Conservation (phyloP, 371 early-diverging fungal genomes). For the Lichtheimia corymbifera region DNA sequence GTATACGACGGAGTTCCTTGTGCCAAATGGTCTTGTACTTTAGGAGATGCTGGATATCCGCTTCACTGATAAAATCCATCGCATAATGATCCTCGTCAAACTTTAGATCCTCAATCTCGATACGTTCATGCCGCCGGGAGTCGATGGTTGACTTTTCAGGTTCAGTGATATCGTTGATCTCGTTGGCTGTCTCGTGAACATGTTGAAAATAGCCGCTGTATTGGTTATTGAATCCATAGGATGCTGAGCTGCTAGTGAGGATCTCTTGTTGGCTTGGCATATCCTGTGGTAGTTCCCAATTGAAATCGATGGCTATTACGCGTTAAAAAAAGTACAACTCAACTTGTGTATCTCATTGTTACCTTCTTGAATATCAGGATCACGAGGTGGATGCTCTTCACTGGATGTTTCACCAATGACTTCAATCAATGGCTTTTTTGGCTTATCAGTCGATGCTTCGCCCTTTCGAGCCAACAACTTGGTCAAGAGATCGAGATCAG, state of each 20-base stretch:
- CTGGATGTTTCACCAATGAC: constrained; percentile 52
- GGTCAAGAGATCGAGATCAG: constrained; percentile 86
- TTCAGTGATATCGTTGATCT: constrained; percentile 76
- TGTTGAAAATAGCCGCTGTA: constrained; percentile 81
- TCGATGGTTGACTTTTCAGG: constrained; percentile 73
- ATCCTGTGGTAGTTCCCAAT: constrained; percentile 88
- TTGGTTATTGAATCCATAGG: constrained; percentile 91
- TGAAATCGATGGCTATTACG: constrained; percentile 62
- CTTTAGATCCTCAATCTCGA: constrained; percentile 71
- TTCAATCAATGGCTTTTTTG: constrained; percentile 65
- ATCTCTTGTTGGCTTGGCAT: constrained; percentile 40
- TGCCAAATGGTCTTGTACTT: constrained; percentile 73
- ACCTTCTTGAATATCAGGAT: constrained; percentile 43
- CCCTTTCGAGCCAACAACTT: constrained; percentile 74
- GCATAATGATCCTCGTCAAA: constrained; percentile 94
- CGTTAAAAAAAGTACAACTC: neutral
- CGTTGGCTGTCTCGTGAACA: constrained; percentile 79
- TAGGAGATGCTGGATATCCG: constrained; percentile 74
- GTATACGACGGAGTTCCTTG: constrained; percentile 57
- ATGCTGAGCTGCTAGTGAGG: constrained; percentile 22
- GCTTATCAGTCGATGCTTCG: constrained; percentile 32
- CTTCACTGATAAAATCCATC: constrained; percentile 67
- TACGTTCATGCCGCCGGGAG: constrained; percentile 62
- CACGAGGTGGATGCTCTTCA: constrained; percentile 24
- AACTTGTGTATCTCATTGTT: neutral